A percentile compares a stretch with the other conserved stretches of the same genome.
Evolutionary conservation across 345 rosid species (phyloP).

Genomic region (Cardamine resedifolia): DNA sequence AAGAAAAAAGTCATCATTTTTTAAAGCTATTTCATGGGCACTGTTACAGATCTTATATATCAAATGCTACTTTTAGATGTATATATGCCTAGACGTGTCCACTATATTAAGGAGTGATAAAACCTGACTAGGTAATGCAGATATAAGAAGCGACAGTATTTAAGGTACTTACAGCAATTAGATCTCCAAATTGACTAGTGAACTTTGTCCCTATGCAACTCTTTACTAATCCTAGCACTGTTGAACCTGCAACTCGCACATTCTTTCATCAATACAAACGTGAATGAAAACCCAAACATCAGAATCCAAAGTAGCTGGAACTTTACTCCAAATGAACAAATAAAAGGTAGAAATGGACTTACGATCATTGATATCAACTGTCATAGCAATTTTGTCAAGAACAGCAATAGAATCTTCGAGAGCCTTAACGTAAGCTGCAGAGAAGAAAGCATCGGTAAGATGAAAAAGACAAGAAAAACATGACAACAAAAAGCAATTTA

Average conservation of each 20-base stretch:
- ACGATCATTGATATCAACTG: constrained; percentile 77
- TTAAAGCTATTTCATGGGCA: background rate
- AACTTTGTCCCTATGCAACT: constrained; percentile 91
- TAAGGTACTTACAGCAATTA: constrained; percentile 65
- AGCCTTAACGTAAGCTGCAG: constrained; percentile 82
- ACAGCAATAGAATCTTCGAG: constrained; percentile 81
- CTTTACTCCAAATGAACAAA: background rate
- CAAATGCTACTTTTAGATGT: background rate
- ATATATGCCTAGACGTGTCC: background rate
- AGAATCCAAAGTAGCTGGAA: background rate
- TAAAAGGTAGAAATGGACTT: constrained; percentile 35
- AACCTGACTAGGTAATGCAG: background rate
- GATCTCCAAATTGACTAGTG: constrained; percentile 84
- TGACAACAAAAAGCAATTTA: background rate
- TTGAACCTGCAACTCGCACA: constrained; percentile 25
- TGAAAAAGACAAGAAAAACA: background rate
- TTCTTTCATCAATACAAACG: background rate
- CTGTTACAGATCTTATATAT: background rate
- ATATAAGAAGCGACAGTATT: background rate
- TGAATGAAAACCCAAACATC: background rate
- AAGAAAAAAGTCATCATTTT: background rate
- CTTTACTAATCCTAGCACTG: constrained; percentile 71
- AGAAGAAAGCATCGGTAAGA: background rate
- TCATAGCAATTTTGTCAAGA: constrained; percentile 81
- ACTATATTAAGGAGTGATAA: background rate